Evolutionary conservation across 1,284 basidiomycete genomes (phyloP), one percentile per base, ranked within the genome.

Genomic region (Peniophora sp.): DNA sequence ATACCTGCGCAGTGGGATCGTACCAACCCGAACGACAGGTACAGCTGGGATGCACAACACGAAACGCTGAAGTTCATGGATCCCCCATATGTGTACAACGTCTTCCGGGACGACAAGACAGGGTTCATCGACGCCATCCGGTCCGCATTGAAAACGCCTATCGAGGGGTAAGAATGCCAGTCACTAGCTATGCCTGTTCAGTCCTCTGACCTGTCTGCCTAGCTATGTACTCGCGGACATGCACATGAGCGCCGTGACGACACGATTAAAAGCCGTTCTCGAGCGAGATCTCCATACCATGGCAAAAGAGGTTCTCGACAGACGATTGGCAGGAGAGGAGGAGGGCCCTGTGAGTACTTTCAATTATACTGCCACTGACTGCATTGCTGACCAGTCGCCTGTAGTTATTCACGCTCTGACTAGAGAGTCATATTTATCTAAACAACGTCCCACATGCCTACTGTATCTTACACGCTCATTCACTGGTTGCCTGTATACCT

Each of bases 41-140:
- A 50, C 1, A 50, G 55, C 32, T 73, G 69, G 71, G 17, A 51
- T 10, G 55, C 65, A 14, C 68, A 71, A 58, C 68, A 71, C 51
- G 56, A 64, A 48, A 61, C 54, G 23, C 51, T 71, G 36, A 56
- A 56, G 20, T 51, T 55, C 25, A 53, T 65, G 2, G 56, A 60
- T 8, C 62, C 64, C 39, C 70, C 70, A 2, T 69, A 65, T 50
- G 68, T 72, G 10, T 72, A 72, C 52, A 63, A 71, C 47, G 67
- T 71, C 2, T 52, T 52, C 20, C 47, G 49, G 43, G 51, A 47
- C 38, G 59, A 61, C 43, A 35, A 45, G 14, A 52, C 48, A 14
- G 60, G 50, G n/a, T 59, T 59, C 51, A 49, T 54, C 16, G 27
- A 53, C 3, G 60, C 59, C 14, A 50, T 59, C 9, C 50, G 52